Conservation (phyloP, 2,329 filamentous ascomycete species). For the Sporothrix luriei region DNA sequence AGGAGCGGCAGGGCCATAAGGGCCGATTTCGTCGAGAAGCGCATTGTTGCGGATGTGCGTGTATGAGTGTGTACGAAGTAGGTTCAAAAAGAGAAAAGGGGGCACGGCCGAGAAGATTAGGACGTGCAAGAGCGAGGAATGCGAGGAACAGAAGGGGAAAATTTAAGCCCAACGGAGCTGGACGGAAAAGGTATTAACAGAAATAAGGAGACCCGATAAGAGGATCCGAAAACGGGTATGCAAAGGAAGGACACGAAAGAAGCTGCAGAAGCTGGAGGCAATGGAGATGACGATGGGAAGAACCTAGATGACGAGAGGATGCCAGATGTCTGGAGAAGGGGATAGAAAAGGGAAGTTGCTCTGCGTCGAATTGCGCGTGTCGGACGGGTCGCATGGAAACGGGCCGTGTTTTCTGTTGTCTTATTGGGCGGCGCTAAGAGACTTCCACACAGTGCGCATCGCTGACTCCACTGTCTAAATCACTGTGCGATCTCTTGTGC, state of each 20-base stretch:
- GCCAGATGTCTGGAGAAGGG: constrained; percentile 25
- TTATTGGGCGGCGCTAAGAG: constrained; percentile 22
- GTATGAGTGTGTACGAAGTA: background rate
- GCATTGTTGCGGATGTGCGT: constrained; percentile 53
- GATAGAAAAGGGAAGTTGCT: constrained; percentile 15
- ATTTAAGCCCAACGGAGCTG: constrained; percentile 10
- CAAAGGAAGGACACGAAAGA: constrained; percentile 31
- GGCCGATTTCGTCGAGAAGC: constrained; percentile 55
- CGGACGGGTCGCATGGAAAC: constrained; percentile 15
- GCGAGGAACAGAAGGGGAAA: constrained; percentile 15
- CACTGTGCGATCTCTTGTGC: constrained; percentile 9
- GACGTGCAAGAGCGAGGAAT: constrained; percentile 2
- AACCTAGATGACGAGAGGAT: constrained; percentile 13
- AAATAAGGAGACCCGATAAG: constrained; percentile 6
- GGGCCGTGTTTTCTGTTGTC: constrained; percentile 9
- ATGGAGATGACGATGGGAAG: constrained; percentile 20
- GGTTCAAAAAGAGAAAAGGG: constrained; percentile 1
- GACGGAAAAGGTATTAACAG: constrained; percentile 9
- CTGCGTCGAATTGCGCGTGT: constrained; percentile 19
- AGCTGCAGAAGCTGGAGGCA: constrained; percentile 15
- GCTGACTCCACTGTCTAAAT: background rate
- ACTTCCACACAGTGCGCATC: constrained; percentile 18
- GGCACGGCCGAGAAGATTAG: background rate
- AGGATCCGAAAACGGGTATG: constrained; percentile 12
- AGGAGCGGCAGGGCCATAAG: constrained; percentile 60